Evolutionary conservation across 2,329 filamentous ascomycete species (phyloP).

Genomic region (Colletotrichum sp.): DNA sequence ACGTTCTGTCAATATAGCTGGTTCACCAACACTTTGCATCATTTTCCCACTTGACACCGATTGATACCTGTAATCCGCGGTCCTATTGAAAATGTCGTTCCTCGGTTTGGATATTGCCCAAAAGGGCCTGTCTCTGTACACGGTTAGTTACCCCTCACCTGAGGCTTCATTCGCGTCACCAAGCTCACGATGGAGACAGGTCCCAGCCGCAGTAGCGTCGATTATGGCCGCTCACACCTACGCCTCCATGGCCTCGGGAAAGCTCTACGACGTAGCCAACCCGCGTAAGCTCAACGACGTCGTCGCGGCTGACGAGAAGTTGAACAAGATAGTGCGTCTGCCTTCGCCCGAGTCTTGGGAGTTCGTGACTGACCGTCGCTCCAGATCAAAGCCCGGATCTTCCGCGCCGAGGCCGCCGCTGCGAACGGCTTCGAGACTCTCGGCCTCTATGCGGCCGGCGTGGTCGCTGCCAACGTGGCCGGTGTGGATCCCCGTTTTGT

Average conservation of each 20-base stretch:
- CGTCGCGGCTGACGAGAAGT: conserved; percentile 34
- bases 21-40: background rate
- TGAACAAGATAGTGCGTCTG: conserved; percentile 30
- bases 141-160: conserved; percentile 25
- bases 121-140: conserved; percentile 38
- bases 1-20: background rate
- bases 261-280: conserved; percentile 41
- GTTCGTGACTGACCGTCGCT: background rate
- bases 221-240: conserved; percentile 40
- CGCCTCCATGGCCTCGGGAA: conserved; percentile 30
- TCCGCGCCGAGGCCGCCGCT: conserved; percentile 56
- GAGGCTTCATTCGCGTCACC: background rate
- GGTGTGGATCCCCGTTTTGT: conserved; percentile 39
- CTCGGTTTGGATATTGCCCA: conserved; percentile 38
- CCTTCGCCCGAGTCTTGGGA: background rate
- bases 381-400: conserved; percentile 57
- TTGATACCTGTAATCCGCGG: background rate
- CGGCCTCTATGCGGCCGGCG: conserved; percentile 44
- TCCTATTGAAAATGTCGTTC: conserved; percentile 19
- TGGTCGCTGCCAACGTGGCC: conserved; percentile 52
- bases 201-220: conserved; percentile 44
- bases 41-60: background rate
- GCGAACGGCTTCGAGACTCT: conserved; percentile 50
- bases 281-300: conserved; percentile 38
- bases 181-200: conserved; percentile 28